phyloP scores from a whole-genome alignment of 2,329 filamentous ascomycete genomes.

The Fusarium metavorans region DNA sequence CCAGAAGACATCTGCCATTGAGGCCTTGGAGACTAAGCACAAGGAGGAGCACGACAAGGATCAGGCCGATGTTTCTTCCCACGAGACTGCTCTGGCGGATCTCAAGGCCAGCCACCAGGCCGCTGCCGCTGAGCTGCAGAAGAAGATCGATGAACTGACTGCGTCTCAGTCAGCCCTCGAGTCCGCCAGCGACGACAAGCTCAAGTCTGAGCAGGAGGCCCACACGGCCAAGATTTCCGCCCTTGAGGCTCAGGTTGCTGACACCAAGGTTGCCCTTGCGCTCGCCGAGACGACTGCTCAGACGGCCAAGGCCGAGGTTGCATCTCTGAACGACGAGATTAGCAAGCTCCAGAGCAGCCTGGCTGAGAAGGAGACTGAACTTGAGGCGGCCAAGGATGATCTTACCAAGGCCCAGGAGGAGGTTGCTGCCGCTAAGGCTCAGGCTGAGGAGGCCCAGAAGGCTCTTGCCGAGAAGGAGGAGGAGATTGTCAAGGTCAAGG shows the following conservation, averaged over 20 bases:
- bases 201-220: slow-evolving; percentile 59
- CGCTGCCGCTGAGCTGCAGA: slow-evolving; percentile 62
- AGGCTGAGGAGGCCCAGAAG: slow-evolving; percentile 60
- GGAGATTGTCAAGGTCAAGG: slow-evolving; percentile 63
- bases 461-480: slow-evolving; percentile 62
- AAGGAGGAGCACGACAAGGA: slow-evolving; percentile 62
- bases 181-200: slow-evolving; percentile 57
- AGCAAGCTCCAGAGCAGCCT: slow-evolving; percentile 55
- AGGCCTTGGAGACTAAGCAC: slow-evolving; percentile 66
- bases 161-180: slow-evolving; percentile 60
- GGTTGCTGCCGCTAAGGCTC: slow-evolving; percentile 60
- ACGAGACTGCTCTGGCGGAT: slow-evolving; percentile 63
- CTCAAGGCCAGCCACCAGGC: slow-evolving; percentile 64
- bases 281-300: slow-evolving; percentile 60
- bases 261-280: slow-evolving; percentile 62
- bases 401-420: slow-evolving; percentile 59
- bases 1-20: slow-evolving; percentile 62
- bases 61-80: slow-evolving; percentile 57
- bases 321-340: slow-evolving; percentile 56
- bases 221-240: slow-evolving; percentile 59
- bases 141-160: slow-evolving; percentile 65
- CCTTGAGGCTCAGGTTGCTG: slow-evolving; percentile 65
- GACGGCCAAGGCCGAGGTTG: slow-evolving; percentile 57
- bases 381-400: slow-evolving; percentile 58
- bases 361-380: slow-evolving; percentile 58